Percentiles rank a stretch among this genome's conserved stretches.
Evolutionary conservation across 805 yeast genomes (phyloP).

Genomic region (Yarrowia hollandica): DNA sequence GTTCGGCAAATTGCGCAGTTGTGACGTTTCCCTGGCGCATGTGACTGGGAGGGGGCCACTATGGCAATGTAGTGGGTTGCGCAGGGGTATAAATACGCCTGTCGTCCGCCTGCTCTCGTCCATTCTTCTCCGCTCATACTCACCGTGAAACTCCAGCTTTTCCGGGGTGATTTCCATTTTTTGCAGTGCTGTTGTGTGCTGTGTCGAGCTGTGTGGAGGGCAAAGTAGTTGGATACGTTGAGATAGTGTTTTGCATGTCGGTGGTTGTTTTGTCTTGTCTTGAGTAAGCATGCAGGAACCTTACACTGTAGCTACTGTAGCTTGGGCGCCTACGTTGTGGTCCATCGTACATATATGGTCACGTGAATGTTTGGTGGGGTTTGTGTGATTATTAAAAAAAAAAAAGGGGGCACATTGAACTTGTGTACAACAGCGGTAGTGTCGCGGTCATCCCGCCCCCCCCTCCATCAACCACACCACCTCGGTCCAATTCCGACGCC

Average conservation of each 20-base stretch:
- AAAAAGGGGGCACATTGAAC: too few relatives aligned
- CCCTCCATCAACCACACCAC: background rate
- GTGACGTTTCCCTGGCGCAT: slow-evolving; percentile 5
- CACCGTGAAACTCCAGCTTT: slow-evolving; percentile 74
- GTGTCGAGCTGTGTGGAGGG: slow-evolving; percentile 20
- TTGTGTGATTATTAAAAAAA: too few relatives aligned
- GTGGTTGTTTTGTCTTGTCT: slow-evolving; percentile 24
- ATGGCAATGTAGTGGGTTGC: background rate
- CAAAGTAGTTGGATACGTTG: slow-evolving; percentile 29
- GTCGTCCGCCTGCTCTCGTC: too few relatives aligned
- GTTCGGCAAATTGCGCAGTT: background rate
- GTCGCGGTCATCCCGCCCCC: too few relatives aligned
- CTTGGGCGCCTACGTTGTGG: too few relatives aligned
- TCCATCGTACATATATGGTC: too few relatives aligned
- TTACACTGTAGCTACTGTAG: too few relatives aligned
- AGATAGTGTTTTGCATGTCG: slow-evolving; percentile 23
- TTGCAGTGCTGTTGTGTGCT: slow-evolving; percentile 10
- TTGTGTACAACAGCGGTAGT: too few relatives aligned
- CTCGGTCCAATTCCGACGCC: too few relatives aligned
- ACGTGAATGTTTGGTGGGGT: too few relatives aligned
- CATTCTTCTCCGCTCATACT: slow-evolving; percentile 39
- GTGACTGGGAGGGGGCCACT: slow-evolving; percentile 7
- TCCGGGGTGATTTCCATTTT: slow-evolving; percentile 72
- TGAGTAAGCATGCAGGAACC: slow-evolving; percentile 21
- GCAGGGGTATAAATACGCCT: background rate